These are phyloP conservation scores for Fusarium denticulatum DNA, from an alignment of 2,329 filamentous ascomycete genomes.

Conservation along the genomic window DNA sequence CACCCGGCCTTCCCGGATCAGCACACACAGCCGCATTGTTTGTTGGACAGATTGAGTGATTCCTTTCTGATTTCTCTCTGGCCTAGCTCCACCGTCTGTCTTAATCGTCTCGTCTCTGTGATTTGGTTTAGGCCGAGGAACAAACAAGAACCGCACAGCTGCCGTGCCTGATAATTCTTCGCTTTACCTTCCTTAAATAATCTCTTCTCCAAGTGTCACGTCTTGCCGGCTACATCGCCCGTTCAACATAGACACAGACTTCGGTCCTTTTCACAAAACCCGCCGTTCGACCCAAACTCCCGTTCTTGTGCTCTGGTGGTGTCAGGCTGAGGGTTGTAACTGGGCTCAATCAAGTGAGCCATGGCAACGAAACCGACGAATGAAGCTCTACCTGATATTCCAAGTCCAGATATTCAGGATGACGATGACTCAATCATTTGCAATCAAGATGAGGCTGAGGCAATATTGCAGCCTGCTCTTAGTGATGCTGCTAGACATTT, in stretches of 20 bases:
- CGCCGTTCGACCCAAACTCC: background rate
- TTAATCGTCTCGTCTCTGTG: slow-evolving; percentile 4
- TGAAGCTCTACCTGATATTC: slow-evolving; percentile 6
- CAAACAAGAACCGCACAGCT: slow-evolving; percentile 3
- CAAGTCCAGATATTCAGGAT: slow-evolving; percentile 16
- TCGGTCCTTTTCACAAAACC: slow-evolving; percentile 6
- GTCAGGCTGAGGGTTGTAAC: background rate
- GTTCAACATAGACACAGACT: slow-evolving; percentile 11
- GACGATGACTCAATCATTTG: slow-evolving; percentile 42
- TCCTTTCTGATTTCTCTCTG: slow-evolving; percentile 4
- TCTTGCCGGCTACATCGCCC: background rate
- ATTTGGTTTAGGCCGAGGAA: slow-evolving; percentile 21
- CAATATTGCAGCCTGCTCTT: slow-evolving; percentile 68
- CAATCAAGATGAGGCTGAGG: slow-evolving; percentile 67
- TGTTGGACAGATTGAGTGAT: slow-evolving; percentile 18
- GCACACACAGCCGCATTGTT: slow-evolving; percentile 30
- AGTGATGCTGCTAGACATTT: slow-evolving; percentile 66
- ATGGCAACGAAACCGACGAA: slow-evolving; percentile 18
- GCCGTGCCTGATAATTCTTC: slow-evolving; percentile 22
- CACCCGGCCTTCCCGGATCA: slow-evolving; percentile 39
- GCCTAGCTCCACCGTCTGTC: slow-evolving; percentile 32
- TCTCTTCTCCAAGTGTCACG: slow-evolving; percentile 1
- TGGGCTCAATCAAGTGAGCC: slow-evolving; percentile 1
- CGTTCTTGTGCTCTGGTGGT: background rate
- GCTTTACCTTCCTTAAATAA: slow-evolving; percentile 20